phyloP scores from a whole-genome alignment of 1,284 basidiomycete species.

The Ustilago lituana region DNA sequence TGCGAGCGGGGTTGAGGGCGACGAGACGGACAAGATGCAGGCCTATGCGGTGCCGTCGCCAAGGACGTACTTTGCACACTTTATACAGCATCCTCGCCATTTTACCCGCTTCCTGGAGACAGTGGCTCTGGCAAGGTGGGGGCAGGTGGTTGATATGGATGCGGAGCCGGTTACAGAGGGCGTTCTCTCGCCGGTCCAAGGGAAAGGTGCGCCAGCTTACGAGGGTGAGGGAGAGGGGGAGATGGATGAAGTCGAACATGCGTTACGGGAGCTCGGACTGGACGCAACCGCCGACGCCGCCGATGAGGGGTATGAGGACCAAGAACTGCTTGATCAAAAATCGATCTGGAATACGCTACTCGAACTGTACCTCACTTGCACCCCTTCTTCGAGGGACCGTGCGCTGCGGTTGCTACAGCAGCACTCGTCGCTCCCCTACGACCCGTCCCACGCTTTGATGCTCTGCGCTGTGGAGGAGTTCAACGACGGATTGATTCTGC shows the following conservation, averaged over 20 bases:
- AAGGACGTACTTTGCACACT: conserved; percentile 89
- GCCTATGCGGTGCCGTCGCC: conserved; percentile 78
- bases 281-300: conserved; percentile 17
- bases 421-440: conserved; percentile 75
- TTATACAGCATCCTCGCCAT: conserved; percentile 84
- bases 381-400: conserved; percentile 18
- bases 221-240: conserved; percentile 6
- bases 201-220: neutral
- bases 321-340: conserved; percentile 77
- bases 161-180: conserved; percentile 7
- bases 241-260: conserved; percentile 23
- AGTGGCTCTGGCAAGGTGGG: conserved; percentile 83
- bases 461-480: conserved; percentile 86
- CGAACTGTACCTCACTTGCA: conserved; percentile 84
- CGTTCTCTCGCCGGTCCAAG: conserved; percentile 23
- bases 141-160: conserved; percentile 74
- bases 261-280: conserved; percentile 26
- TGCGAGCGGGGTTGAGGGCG: conserved; percentile 5
- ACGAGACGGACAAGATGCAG: conserved; percentile 19
- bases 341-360: conserved; percentile 96
- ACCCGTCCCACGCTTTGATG: conserved; percentile 88
- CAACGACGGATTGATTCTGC: conserved; percentile 82
- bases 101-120: conserved; percentile 90
- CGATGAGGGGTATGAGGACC: conserved; percentile 69
- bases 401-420: conserved; percentile 59